Evolutionary conservation across 345 rosid species (phyloP).

Genomic region (Boechera retrofracta): DNA sequence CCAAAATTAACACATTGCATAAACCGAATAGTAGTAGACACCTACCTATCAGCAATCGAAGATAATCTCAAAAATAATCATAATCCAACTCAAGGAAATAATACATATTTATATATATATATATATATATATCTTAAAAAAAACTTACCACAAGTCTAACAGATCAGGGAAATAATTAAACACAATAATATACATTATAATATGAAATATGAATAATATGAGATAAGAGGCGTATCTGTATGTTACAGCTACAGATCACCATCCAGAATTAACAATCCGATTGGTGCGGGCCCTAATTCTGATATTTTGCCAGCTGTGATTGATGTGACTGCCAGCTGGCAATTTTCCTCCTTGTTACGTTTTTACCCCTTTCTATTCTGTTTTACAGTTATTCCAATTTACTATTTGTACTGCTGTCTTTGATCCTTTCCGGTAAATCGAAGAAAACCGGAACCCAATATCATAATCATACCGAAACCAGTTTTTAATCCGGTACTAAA

Average conservation of each 20-base stretch:
- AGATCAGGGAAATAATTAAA: not conserved
- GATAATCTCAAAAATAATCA: slow-evolving; percentile 7
- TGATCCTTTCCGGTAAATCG: slow-evolving; percentile 9
- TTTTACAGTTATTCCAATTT: slow-evolving; percentile 25
- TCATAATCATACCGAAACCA: not conserved
- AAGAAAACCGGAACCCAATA: not conserved
- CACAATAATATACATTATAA: not conserved
- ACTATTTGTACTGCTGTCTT: slow-evolving; percentile 2
- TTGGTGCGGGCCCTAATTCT: slow-evolving; percentile 36
- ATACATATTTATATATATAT: too few species aligned
- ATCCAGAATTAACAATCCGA: slow-evolving; percentile 46
- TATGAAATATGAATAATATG: slow-evolving; percentile 3
- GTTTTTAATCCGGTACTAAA: not conserved
- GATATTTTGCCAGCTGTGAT: slow-evolving; percentile 42
- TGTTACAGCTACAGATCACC: slow-evolving; percentile 45
- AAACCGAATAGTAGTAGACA: not conserved
- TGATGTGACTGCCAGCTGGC: slow-evolving; percentile 53
- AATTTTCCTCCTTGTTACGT: not conserved
- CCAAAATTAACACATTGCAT: slow-evolving; percentile 3
- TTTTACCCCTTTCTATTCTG: slow-evolving; percentile 7
- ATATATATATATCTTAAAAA: too few species aligned
- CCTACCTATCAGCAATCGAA: not conserved
- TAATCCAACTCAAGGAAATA: too few species aligned
- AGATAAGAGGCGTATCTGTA: slow-evolving; percentile 43
- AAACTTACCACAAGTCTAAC: not conserved